Evolutionary conservation across 2,329 filamentous ascomycete genomes (phyloP), one percentile per base, ranked within the genome.

Genomic region (Curvularia hawaiiensis): DNA sequence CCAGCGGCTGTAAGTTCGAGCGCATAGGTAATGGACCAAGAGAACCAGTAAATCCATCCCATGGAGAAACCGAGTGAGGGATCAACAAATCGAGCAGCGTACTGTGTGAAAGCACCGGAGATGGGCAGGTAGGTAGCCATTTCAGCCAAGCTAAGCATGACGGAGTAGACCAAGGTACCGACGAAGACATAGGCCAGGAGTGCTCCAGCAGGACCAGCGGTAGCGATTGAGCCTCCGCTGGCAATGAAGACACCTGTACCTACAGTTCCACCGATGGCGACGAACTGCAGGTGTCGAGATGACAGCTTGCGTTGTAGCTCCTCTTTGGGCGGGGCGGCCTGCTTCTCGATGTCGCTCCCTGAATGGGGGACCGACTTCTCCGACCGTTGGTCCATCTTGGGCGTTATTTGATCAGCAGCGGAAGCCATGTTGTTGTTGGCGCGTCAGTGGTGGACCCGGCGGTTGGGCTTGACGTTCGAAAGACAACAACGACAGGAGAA

Each of bases 1-100:
- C 88, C 89, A 1, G 88, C 86, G 0, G 88, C 88, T 0, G 86
- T 90, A 39, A 92, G 80, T 70, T 93, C 90, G 9, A 92, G 83
- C 0, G 89, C 88, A 64, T 85, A 90, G 0, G 89, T 91, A 56
- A 89, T 85, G 18, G 86, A 82, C 88, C 88, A 93, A 38, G 84
- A 88, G 70, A 92, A 92, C 88, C 88, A 93, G 77, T 93, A 93
- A 58, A 91, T 87, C 90, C 90, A 93, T 20, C 90, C 90, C 83
- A 92, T 89, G 20, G 89, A 83, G 67, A 92, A 92, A 8, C 89
- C 89, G 47, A 92, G 79, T 54, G 87, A 87, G 11, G 85, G 87
- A 68, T 90, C 87, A 56, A 92, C 83, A 67, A 94, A 91, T 18
- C 90, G 88, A 39, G 86, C 83, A 22, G 90, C 89, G 67, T 92